Evolutionary conservation across 2,329 filamentous ascomycete species (phyloP).

Genomic region (Colletotrichum lentis): DNA sequence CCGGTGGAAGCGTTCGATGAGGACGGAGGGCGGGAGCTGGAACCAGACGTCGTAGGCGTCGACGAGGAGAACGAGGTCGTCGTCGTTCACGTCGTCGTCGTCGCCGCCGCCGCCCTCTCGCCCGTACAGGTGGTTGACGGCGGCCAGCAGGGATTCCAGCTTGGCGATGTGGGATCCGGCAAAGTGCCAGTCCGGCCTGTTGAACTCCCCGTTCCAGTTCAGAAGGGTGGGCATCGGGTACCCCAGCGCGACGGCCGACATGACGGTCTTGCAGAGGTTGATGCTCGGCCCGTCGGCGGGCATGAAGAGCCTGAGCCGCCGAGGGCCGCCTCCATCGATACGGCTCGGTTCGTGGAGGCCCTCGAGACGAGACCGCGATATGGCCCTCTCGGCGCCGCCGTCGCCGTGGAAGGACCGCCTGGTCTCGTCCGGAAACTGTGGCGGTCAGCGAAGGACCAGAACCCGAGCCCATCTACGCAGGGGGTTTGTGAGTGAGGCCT

Average conservation of each 20-base stretch:
- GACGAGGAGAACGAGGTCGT: slow-evolving; percentile 49
- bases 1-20: slow-evolving; percentile 49
- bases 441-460: background rate
- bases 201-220: slow-evolving; percentile 52
- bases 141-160: slow-evolving; percentile 47
- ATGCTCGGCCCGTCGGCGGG: slow-evolving; percentile 49
- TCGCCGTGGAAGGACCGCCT: background rate
- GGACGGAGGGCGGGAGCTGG: slow-evolving; percentile 50
- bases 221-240: slow-evolving; percentile 50
- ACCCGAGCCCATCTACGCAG: too few species aligned
- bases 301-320: slow-evolving; percentile 50
- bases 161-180: slow-evolving; percentile 51
- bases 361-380: slow-evolving; percentile 10
- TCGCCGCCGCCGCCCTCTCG: slow-evolving; percentile 23
- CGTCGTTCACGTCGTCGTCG: slow-evolving; percentile 39
- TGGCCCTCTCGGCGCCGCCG: background rate
- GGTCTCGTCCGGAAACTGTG: slow-evolving; percentile 7
- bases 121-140: slow-evolving; percentile 44
- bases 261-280: slow-evolving; percentile 51
- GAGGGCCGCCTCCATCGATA: slow-evolving; percentile 31
- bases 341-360: background rate
- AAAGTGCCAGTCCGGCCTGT: slow-evolving; percentile 50
- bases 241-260: slow-evolving; percentile 50
- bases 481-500: background rate
- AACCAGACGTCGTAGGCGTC: slow-evolving; percentile 53